Conservation (phyloP, 2,329 filamentous ascomycete genomes). For the Alternaria sp. region DNA sequence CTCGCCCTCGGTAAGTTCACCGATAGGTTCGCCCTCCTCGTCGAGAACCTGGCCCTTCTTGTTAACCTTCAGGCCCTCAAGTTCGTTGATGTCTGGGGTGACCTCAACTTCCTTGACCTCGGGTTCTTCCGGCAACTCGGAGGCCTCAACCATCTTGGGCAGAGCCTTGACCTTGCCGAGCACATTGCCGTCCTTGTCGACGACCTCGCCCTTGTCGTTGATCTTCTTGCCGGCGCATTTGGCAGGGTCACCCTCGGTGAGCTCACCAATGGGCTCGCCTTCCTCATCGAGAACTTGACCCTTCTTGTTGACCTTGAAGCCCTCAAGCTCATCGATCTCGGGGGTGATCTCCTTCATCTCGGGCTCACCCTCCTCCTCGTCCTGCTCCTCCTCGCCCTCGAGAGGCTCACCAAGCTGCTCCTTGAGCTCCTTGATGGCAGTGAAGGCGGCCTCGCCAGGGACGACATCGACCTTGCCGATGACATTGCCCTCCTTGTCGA, state of each 20-base stretch:
- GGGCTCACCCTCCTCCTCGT: slow-evolving; percentile 32
- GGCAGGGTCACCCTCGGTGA: slow-evolving; percentile 64
- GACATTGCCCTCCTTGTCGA: slow-evolving; percentile 58
- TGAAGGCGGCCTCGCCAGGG: slow-evolving; percentile 58
- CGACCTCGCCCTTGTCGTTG: slow-evolving; percentile 68
- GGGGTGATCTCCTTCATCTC: slow-evolving; percentile 53
- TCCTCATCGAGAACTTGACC: slow-evolving; percentile 60
- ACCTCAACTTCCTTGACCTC: slow-evolving; percentile 50
- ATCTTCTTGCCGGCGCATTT: slow-evolving; percentile 71
- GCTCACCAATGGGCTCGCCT: slow-evolving; percentile 60
- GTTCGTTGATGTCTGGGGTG: slow-evolving; percentile 54
- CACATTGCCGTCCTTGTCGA: slow-evolving; percentile 68
- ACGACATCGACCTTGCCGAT: slow-evolving; percentile 57
- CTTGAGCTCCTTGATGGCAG: slow-evolving; percentile 56
- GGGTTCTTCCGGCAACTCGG: slow-evolving; percentile 30
- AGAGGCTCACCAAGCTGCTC: slow-evolving; percentile 53
- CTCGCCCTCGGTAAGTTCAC: slow-evolving; percentile 63
- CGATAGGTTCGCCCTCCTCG: slow-evolving; percentile 61
- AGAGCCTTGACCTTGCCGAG: slow-evolving; percentile 65
- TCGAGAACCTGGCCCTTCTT: slow-evolving; percentile 62
- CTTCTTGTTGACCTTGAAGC: slow-evolving; percentile 65
- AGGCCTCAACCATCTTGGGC: slow-evolving; percentile 49
- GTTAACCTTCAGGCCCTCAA: slow-evolving; percentile 64
- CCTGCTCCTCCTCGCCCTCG: slow-evolving; percentile 8
- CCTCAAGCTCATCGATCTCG: slow-evolving; percentile 56